These are phyloP conservation scores for Neurospora tetraspora DNA, from an alignment of 495 filamentous ascomycete species.

Conservation along the genomic window DNA sequence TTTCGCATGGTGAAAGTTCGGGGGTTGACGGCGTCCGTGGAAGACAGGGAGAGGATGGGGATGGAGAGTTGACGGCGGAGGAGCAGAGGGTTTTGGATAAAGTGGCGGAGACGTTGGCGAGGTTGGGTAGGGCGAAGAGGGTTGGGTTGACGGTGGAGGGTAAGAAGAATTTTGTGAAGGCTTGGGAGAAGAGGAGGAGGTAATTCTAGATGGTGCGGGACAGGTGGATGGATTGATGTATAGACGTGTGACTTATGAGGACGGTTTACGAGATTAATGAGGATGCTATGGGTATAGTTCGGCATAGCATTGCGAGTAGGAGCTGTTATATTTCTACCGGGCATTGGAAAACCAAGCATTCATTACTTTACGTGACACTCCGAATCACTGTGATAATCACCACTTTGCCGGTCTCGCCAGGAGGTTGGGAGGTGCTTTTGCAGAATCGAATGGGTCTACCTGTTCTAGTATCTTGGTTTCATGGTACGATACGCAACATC, in stretches of 20 bases:
- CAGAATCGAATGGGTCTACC: neutral
- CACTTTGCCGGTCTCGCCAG: too few relatives aligned
- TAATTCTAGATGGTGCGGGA: neutral
- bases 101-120: slow-evolving; percentile 77
- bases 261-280: neutral
- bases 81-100: slow-evolving; percentile 59
- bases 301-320: neutral
- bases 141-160: slow-evolving; percentile 74
- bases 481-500: neutral
- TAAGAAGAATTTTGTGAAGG: slow-evolving; percentile 70
- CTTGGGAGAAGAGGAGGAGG: slow-evolving; percentile 33
- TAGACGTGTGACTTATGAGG: neutral
- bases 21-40: slow-evolving; percentile 27
- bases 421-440: neutral
- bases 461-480: neutral
- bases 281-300: neutral
- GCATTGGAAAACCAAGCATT: neutral
- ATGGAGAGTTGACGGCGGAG: slow-evolving; percentile 35
- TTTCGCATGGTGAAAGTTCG: slow-evolving; percentile 6
- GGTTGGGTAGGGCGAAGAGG: slow-evolving; percentile 82
- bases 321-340: neutral
- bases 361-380: neutral
- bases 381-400: too few relatives aligned
- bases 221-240: neutral
- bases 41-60: slow-evolving; percentile 24